Evolutionary conservation across 495 filamentous ascomycete species (phyloP).

Genomic region (Staphylotrichum longicolle): DNA sequence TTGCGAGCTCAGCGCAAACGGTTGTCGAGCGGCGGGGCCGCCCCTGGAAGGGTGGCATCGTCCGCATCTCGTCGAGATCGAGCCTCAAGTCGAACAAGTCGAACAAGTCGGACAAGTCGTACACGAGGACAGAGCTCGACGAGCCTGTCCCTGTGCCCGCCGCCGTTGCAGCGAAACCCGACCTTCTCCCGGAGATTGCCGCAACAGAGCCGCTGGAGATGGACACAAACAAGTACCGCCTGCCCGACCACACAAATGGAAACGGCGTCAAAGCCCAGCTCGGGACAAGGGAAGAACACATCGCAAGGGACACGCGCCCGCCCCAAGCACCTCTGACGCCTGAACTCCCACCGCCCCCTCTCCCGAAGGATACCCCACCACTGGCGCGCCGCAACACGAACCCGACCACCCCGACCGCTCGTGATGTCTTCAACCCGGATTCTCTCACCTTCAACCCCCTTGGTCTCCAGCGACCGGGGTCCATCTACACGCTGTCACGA

Average conservation of each 20-base stretch:
- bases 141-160: constrained; percentile 19
- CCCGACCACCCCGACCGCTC: constrained; percentile 24
- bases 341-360: constrained; percentile 38
- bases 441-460: constrained; percentile 52
- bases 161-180: constrained; percentile 22
- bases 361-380: constrained; percentile 51
- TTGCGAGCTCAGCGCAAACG: constrained; percentile 52
- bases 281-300: constrained; percentile 51
- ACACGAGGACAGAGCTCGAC: constrained; percentile 20
- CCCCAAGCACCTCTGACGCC: constrained; percentile 31
- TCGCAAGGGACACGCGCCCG: constrained; percentile 44
- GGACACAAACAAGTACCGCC: constrained; percentile 63
- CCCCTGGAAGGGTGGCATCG: constrained; percentile 57
- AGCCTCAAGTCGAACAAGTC: constrained; percentile 36
- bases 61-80: constrained; percentile 40
- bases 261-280: constrained; percentile 58
- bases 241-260: constrained; percentile 60
- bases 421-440: constrained; percentile 43
- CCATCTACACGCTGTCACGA: constrained; percentile 84
- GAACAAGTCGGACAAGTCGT: constrained; percentile 25
- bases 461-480: constrained; percentile 62
- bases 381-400: constrained; percentile 22
- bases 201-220: constrained; percentile 46
- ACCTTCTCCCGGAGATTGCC: constrained; percentile 46
- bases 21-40: constrained; percentile 59